These are phyloP conservation scores for Phytopythium helicoides DNA, from an alignment of 352 stramenopile species.

Conservation along the genomic window DNA sequence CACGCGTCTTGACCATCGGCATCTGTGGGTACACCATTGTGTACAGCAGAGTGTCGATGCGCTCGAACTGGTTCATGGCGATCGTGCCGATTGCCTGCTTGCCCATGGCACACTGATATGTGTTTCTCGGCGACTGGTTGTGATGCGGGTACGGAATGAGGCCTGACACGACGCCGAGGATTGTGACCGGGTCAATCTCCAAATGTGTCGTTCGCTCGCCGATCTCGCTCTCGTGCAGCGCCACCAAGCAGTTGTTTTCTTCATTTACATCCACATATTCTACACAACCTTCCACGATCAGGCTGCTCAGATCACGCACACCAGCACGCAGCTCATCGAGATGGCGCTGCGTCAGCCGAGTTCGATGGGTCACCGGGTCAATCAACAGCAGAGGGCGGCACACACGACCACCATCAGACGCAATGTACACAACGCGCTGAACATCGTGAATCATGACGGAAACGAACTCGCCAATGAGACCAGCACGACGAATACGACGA, in stretches of 20 bases:
- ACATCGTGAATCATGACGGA: slow-evolving; percentile 98
- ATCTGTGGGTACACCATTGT: slow-evolving; percentile 99
- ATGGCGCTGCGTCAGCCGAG: slow-evolving; percentile 93
- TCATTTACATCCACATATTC: slow-evolving; percentile 99
- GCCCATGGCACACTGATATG: slow-evolving; percentile 99
- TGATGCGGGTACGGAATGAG: slow-evolving; percentile 99
- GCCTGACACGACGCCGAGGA: slow-evolving; percentile 98
- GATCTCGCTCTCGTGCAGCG: slow-evolving; percentile 93
- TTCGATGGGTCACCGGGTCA: slow-evolving; percentile 87
- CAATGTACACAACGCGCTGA: slow-evolving; percentile 97
- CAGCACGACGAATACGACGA: slow-evolving; percentile 79
- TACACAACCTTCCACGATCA: slow-evolving; percentile 95
- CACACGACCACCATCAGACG: slow-evolving; percentile 97
- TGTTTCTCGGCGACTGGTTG: slow-evolving; percentile 99
- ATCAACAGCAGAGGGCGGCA: slow-evolving; percentile 97
- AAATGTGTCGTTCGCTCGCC: slow-evolving; percentile 95
- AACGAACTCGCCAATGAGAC: slow-evolving; percentile 96
- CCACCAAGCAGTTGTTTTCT: slow-evolving; percentile 99
- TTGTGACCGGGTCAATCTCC: slow-evolving; percentile 99
- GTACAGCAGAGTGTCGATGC: slow-evolving; percentile 99
- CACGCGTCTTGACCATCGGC: slow-evolving; percentile 99
- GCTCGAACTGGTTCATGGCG: slow-evolving; percentile 98
- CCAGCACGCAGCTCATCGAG: slow-evolving; percentile 89
- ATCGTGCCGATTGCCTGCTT: slow-evolving; percentile 99
- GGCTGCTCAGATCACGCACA: slow-evolving; percentile 70